Evolutionary conservation across 2,329 filamentous ascomycete species (phyloP).

Genomic region (Verticillium zaregamsianum): DNA sequence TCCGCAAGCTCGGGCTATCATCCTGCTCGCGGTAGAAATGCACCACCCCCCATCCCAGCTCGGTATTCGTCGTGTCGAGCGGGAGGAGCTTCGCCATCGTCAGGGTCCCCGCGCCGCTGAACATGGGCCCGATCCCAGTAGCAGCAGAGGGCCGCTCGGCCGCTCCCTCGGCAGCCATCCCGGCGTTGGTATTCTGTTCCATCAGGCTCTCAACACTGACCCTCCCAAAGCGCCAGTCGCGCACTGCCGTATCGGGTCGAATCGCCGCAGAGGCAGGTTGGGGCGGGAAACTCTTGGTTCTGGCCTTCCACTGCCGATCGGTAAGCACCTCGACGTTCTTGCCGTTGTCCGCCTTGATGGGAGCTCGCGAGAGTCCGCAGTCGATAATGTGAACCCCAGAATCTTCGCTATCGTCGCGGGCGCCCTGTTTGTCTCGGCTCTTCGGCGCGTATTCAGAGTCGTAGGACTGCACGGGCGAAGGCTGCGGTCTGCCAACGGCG

Average conservation of each 20-base stretch:
- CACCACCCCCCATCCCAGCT: conserved; percentile 87
- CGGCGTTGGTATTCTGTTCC: conserved; percentile 18
- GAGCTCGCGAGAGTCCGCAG: conserved; percentile 39
- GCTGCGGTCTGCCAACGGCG: conserved; percentile 5
- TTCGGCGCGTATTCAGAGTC: conserved; percentile 4
- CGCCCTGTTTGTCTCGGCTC: not conserved
- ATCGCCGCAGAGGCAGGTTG: conserved; percentile 40
- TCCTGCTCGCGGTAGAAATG: conserved; percentile 87
- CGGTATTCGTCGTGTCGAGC: conserved; percentile 66
- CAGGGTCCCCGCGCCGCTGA: conserved; percentile 61
- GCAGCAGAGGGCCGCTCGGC: conserved; percentile 43
- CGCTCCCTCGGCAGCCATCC: conserved; percentile 30
- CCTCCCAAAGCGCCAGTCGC: conserved; percentile 79
- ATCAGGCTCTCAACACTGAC: conserved; percentile 80
- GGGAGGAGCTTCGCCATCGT: conserved; percentile 80
- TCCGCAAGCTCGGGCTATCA: conserved; percentile 58
- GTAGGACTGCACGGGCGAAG: conserved; percentile 9
- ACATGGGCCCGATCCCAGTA: conserved; percentile 49
- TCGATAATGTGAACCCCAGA: conserved; percentile 38
- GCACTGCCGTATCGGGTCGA: conserved; percentile 42
- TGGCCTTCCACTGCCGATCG: conserved; percentile 35
- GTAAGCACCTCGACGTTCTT: conserved; percentile 32
- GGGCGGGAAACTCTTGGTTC: conserved; percentile 35
- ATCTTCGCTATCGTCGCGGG: not conserved
- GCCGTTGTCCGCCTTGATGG: conserved; percentile 20